Base-by-base conservation (phyloP, 1,139 yeast species). In the Taiozyma onychis region DNA sequence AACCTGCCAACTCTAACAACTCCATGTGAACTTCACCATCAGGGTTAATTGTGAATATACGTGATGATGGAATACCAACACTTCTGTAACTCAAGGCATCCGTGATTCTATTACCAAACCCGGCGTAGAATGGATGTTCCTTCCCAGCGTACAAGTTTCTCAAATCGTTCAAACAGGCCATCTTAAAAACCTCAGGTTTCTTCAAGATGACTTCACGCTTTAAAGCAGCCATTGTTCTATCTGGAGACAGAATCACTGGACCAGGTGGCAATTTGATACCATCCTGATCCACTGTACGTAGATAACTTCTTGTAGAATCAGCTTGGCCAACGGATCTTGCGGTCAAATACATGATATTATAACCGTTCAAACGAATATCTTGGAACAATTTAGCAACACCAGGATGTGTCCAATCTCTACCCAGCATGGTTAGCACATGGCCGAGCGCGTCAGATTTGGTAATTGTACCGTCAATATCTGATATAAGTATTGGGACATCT, bases 21-120 rank as follows among this genome's bases (percentile, higher is more conserved):
- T 95, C 99, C 96, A 95, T 86, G 72, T 89, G 97, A 35, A 95
- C 99, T 59, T 95, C 99, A 2, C 98, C 97, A 56, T 88, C 89
- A 0, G 98, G 93, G 62, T 95, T 93, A 59, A 95, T 95, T 5
- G 99, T 95, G 66, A 95, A 95, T 45, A 95, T 91, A 55, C 97
- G 76, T 43, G 97, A 95, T 34, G 96, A 84, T 2, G 99, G 99
- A 9, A 95, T 88, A 13, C 95, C 90, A 5, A 93, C 99, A 13
- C 93, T 86, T 60, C 99, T 76, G 67, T 95, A 95, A 52, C 97
- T 88, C 50, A 95, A 77, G 6, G 99, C 99, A 71, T 95, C 99
- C 0, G 99, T 95, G 53, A 95, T 93, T 59, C 96, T 76, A 65
- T 95, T 95, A 24, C 99, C 99, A 66, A 95, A 95, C 0, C 99